Evolutionary conservation across 2,329 filamentous ascomycete genomes (phyloP), one percentile per base, ranked within the genome.

Genomic region (Verticillium klebahnii): DNA sequence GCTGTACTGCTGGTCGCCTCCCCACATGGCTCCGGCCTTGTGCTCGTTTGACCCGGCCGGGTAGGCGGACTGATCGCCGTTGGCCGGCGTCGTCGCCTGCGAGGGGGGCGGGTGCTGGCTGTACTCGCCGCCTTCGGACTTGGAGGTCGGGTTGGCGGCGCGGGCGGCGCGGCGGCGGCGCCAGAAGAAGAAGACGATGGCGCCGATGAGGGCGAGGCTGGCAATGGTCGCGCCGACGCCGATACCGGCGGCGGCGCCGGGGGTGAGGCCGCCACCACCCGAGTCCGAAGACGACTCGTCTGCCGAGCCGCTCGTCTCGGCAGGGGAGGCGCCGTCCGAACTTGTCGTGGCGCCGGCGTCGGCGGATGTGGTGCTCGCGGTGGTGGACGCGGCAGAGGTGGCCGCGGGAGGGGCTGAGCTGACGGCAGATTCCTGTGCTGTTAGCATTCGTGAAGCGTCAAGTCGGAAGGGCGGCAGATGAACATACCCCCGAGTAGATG

Each of bases 161-260:
- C n/a, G 23, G 50, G 32, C n/a, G 12, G 37, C 37, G 19, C 61
- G 52, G 19, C 66, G 62, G 12, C 68, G 69, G 29, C 69, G 69
- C 68, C 70, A 71, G 63, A 72, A 62, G 57, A 74, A 67, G 63
- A 73, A 69, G 34, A 65, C 62, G 0, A 57, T 59, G 14, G 68
- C 58, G 11, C 59, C 67, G 29, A 72, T 39, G 39, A 67, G 57
- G 34, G 62, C 67, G 25, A 75, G 60, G 52, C 69, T 65, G 50
- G 61, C 71, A 14, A 74, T 60, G 2, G 64, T 66, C 25, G 67
- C 68, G 17, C 71, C 72, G 34, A 74, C 64, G 5, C 69, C 71
- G 29, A 74, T 70, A 7, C 72, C 73, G 4, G 71, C 72, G 0
- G 69, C 68, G 1, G 69, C 71, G 25, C 69, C 72, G 5, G 69